These are phyloP conservation scores for Conticribra weissflogii DNA, from an alignment of 108 stramenopile species.

Conservation along the genomic window DNA sequence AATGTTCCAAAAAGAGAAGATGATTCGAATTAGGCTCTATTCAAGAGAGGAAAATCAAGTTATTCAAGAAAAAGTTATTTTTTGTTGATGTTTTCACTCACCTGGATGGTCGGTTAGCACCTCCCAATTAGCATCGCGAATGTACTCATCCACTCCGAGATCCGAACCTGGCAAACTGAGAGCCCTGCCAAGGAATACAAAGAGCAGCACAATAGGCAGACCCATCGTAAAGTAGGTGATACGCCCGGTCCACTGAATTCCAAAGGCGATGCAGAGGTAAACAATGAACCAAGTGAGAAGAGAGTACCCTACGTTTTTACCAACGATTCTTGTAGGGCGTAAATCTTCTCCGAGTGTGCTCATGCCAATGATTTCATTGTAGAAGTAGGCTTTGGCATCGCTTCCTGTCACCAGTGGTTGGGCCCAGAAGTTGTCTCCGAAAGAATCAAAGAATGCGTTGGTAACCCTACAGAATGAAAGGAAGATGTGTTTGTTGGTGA, in stretches of 20 bases:
- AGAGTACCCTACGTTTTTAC: constrained; percentile 54
- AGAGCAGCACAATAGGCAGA: constrained; percentile 56
- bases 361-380: constrained; percentile 55
- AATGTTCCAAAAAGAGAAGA: not conserved
- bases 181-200: constrained; percentile 59
- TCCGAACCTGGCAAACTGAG: constrained; percentile 45
- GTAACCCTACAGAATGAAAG: too few relatives aligned
- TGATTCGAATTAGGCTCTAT: too few relatives aligned
- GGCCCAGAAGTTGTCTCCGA: constrained; percentile 44
- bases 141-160: constrained; percentile 61
- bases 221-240: constrained; percentile 68
- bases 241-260: constrained; percentile 60
- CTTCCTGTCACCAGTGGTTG: constrained; percentile 39
- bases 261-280: constrained; percentile 58
- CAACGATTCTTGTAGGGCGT: constrained; percentile 56
- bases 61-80: not conserved
- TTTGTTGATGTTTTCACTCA: too few relatives aligned
- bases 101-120: constrained; percentile 39
- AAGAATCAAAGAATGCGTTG: constrained; percentile 58
- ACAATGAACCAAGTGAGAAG: constrained; percentile 48
- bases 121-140: constrained; percentile 56
- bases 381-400: constrained; percentile 52
- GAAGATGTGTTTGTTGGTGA: too few relatives aligned
- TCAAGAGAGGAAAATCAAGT: not conserved
- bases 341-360: constrained; percentile 44